A percentile compares a stretch with the other conserved stretches of the same genome.
Evolutionary conservation across 1,284 basidiomycete species (phyloP).

Genomic region (Naganishia cerealis): DNA sequence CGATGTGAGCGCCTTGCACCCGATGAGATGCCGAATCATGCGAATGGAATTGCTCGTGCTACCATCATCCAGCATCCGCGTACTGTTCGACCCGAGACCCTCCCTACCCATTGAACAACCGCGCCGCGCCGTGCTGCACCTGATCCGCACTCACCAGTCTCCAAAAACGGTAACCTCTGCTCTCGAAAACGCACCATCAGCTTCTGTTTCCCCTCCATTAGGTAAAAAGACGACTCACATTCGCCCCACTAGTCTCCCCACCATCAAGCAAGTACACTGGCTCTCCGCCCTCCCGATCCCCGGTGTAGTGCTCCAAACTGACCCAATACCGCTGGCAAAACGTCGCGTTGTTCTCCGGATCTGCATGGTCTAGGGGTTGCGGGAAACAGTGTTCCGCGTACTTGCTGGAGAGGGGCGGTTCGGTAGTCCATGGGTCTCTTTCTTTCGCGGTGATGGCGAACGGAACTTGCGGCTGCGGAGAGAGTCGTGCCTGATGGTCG

Average conservation of each 20-base stretch:
- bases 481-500: too few relatives aligned
- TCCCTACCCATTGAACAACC: too few relatives aligned
- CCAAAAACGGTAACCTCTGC: conserved; percentile 51
- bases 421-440: conserved; percentile 22
- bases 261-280: conserved; percentile 80
- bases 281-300: conserved; percentile 50
- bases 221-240: conserved; percentile 37
- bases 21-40: too few relatives aligned
- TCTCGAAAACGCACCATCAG: not conserved
- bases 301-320: conserved; percentile 71
- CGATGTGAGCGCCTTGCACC: too few relatives aligned
- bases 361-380: conserved; percentile 78
- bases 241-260: conserved; percentile 66
- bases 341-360: conserved; percentile 48
- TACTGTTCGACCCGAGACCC: too few relatives aligned
- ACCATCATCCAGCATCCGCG: too few relatives aligned
- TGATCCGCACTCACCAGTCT: conserved; percentile 40
- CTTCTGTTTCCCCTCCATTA: not conserved
- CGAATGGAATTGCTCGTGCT: too few relatives aligned
- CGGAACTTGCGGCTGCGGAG: not conserved
- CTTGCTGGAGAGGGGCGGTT: not conserved
- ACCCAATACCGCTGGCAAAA: conserved; percentile 74
- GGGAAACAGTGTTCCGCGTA: conserved; percentile 63
- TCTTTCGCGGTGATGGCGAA: not conserved
- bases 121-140: too few relatives aligned